These are phyloP conservation scores for Dissophora ornata DNA, from an alignment of 192 early-diverging fungal species.

Conservation along the genomic window DNA sequence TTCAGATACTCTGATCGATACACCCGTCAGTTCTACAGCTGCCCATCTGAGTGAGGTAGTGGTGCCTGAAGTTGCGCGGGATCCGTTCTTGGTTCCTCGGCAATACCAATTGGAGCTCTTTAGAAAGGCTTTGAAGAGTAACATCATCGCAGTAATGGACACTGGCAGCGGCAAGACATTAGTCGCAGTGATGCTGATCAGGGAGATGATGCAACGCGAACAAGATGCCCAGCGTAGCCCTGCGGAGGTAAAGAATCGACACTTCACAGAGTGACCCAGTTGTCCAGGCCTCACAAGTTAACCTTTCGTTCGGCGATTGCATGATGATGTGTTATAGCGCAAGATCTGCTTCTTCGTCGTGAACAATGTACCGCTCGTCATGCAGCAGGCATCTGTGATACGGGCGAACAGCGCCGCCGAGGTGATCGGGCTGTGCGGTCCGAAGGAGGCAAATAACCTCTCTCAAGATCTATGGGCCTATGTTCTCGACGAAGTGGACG, in stretches of 20 bases:
- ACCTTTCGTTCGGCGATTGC: too few relatives aligned
- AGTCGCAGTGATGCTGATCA: conserved; percentile 87
- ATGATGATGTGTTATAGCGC: conserved; percentile 29
- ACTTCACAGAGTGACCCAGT: too few relatives aligned
- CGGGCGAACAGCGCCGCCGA: conserved; percentile 68
- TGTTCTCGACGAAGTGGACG: conserved; percentile 69
- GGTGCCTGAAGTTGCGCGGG: neutral
- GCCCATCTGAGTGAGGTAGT: neutral
- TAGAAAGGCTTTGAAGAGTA: conserved; percentile 70
- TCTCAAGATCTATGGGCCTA: conserved; percentile 67
- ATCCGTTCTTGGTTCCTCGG: conserved; percentile 61
- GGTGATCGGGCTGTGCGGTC: conserved; percentile 75
- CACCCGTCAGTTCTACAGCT: too few relatives aligned
- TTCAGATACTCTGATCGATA: too few relatives aligned
- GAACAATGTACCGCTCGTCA: conserved; percentile 87
- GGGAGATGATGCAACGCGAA: conserved; percentile 69
- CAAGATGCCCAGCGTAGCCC: conserved; percentile 4
- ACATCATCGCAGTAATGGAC: conserved; percentile 91
- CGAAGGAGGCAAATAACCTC: conserved; percentile 75
- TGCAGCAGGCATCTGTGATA: conserved; percentile 88
- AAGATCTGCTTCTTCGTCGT: conserved; percentile 83
- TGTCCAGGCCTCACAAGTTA: too few relatives aligned
- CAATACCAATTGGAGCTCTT: conserved; percentile 87
- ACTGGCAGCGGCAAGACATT: conserved; percentile 97
- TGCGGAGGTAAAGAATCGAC: neutral